Base-by-base conservation (phyloP, 2,329 filamentous ascomycete genomes). In the Sclerotinia spermophila region DNA sequence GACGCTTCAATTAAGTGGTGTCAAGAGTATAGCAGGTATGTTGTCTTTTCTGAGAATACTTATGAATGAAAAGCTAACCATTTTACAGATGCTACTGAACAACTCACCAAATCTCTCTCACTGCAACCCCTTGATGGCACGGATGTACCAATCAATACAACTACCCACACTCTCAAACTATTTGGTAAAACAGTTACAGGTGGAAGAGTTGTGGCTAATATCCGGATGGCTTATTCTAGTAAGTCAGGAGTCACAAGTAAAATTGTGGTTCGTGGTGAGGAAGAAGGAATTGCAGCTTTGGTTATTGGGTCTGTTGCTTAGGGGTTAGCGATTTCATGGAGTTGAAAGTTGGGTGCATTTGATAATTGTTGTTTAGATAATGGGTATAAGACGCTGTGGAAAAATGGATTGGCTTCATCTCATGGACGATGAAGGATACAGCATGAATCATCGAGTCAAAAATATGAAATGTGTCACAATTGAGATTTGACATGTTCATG, bases 191-290 rank as follows among this genome's bases (percentile, higher is more conserved):
- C 93, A 58, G 90, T 98, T 73, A 90, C 88, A 45, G 96, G 95
- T 48, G 96, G 96, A 75, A 91, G 91, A 78, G 95, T 99, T 24
- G 93, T 94, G 70, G 92, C 92, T 72, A 90, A 89, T 75, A 89
- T 98, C 74, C 89, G 94, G 82, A 97, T 99, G 94, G 96, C 94
- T 1, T 97, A 89, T 82, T 96, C 93, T 73, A 89, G 92, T 77
- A 97, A 96, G 86, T 91, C 90, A 65, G 96, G 96, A 67, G 94
- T 98, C 38, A 97, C 96, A 71, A 96, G 95, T 78, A 98, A 98
- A 87, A 93, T 99, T 77, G 92, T 91, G 67, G 92, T 95, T 72
- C 88, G 96, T 79, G 92, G 92, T 80, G 96, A 99, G 81, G 96
- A 99, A 82, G 93, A 96, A 79, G 93, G 93, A 70, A 89, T 99